Evolutionary conservation across 805 yeast species (phyloP).

Genomic region (Jamesozyma piceae): DNA sequence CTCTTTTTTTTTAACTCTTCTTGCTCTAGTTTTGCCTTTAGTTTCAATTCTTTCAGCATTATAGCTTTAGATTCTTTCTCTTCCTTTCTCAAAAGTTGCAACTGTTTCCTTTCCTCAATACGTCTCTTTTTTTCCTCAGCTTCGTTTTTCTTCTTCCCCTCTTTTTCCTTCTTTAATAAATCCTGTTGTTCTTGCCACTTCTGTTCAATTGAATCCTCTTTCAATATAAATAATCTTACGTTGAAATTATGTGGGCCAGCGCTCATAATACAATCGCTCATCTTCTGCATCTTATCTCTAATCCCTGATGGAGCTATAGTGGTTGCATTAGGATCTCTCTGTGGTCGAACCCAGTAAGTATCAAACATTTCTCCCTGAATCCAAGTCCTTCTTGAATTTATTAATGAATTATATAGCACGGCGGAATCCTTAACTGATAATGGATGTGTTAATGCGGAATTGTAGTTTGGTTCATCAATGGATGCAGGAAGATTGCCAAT

Average conservation of each 20-base stretch:
- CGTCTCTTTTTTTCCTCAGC: slow-evolving; percentile 26
- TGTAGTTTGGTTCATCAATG: slow-evolving; percentile 42
- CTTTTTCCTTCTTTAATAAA: slow-evolving; percentile 28
- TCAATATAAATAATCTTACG: slow-evolving; percentile 68
- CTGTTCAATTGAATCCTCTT: slow-evolving; percentile 63
- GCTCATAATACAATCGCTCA: slow-evolving; percentile 63
- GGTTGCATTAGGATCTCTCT: slow-evolving; percentile 1
- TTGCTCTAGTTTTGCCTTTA: slow-evolving; percentile 17
- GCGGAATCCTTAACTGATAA: slow-evolving; percentile 65
- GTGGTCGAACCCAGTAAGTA: slow-evolving; percentile 68
- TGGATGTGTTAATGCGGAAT: slow-evolving; percentile 52
- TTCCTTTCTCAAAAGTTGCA: slow-evolving; percentile 17
- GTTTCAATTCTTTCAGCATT: slow-evolving; percentile 16
- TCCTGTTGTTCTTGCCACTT: slow-evolving; percentile 36
- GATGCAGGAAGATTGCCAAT: slow-evolving; percentile 63
- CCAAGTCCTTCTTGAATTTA: slow-evolving; percentile 65
- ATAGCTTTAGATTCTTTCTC: slow-evolving; percentile 16
- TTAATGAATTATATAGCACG: slow-evolving; percentile 58
- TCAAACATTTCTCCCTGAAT: slow-evolving; percentile 59
- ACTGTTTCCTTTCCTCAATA: slow-evolving; percentile 22
- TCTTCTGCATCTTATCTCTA: slow-evolving; percentile 79
- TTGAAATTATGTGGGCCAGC: slow-evolving; percentile 82
- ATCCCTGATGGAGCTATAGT: slow-evolving; percentile 3
- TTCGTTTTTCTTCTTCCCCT: slow-evolving; percentile 30
- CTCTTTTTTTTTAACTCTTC: slow-evolving; percentile 11